Evolutionary conservation across 73 alveolate species (phyloP).

Genomic region (Urostyla sp.): DNA sequence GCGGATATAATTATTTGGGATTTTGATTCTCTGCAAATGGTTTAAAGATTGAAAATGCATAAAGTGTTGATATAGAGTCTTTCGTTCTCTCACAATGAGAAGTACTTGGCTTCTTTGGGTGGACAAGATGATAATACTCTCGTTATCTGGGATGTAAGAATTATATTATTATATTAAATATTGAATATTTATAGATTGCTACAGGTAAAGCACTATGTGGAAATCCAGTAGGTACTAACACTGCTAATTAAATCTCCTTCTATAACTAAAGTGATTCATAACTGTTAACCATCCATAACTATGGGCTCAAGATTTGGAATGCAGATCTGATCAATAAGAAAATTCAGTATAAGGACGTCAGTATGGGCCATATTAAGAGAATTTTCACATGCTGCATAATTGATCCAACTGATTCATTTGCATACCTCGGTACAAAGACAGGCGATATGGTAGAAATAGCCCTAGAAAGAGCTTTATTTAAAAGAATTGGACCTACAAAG

Average conservation of each 20-base stretch:
- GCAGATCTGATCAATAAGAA: constrained; percentile 85
- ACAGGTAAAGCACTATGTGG: constrained; percentile 94
- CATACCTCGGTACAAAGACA: constrained; percentile 87
- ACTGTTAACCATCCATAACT: constrained; percentile 84
- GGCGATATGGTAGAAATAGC: constrained; percentile 92
- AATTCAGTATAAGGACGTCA: constrained; percentile 70
- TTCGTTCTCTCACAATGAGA: constrained; percentile 93
- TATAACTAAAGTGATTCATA: constrained; percentile 83
- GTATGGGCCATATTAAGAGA: constrained; percentile 82
- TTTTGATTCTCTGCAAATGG: constrained; percentile 87
- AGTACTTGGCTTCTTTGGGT: constrained; percentile 95
- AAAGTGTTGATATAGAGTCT: constrained; percentile 89
- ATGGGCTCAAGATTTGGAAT: constrained; percentile 86
- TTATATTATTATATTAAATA: background rate
- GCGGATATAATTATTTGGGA: constrained; percentile 98
- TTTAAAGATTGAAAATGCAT: constrained; percentile 93
- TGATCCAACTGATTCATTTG: constrained; percentile 82
- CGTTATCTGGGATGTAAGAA: constrained; percentile 88
- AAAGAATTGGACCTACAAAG: constrained; percentile 89
- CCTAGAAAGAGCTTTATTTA: constrained; percentile 81
- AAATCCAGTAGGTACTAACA: constrained; percentile 89
- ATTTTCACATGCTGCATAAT: constrained; percentile 78
- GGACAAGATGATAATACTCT: constrained; percentile 95
- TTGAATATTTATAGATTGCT: constrained; percentile 58
- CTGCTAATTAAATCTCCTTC: constrained; percentile 83